These are phyloP conservation scores for Parmales sp. DNA, from an alignment of 108 stramenopile genomes.

Conservation along the genomic window DNA sequence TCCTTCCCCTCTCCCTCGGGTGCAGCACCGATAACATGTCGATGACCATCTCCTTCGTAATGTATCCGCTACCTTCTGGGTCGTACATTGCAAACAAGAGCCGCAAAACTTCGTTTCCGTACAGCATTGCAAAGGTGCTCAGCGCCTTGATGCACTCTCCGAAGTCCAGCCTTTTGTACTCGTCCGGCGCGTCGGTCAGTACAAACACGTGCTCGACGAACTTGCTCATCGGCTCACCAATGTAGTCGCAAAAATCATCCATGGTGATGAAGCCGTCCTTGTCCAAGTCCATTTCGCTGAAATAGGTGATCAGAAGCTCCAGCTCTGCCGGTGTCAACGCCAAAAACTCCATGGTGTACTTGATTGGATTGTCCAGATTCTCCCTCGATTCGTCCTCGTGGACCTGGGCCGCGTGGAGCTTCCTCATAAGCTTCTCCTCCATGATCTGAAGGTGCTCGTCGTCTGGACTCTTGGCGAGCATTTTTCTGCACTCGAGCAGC, in stretches of 20 bases:
- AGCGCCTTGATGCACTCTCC: constrained; percentile 9
- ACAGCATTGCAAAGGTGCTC: background rate
- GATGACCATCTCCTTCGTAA: constrained; percentile 2
- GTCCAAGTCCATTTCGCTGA: constrained; percentile 3
- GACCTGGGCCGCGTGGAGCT: constrained; percentile 9
- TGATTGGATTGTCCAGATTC: constrained; percentile 10
- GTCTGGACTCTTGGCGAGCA: constrained; percentile 7
- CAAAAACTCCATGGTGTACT: constrained; percentile 15
- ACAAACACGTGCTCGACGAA: background rate
- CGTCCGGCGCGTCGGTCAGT: constrained; percentile 3
- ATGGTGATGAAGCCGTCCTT: background rate
- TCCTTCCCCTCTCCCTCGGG: background rate
- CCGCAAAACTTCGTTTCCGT: constrained; percentile 4
- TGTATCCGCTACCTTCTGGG: background rate
- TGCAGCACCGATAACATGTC: background rate
- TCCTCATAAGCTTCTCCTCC: background rate
- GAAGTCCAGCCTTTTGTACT: constrained; percentile 7
- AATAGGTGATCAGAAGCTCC: constrained; percentile 5
- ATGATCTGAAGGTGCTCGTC: background rate
- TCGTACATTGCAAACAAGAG: constrained; percentile 6
- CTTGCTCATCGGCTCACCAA: background rate
- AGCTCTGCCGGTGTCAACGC: constrained; percentile 4
- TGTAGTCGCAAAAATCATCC: background rate
- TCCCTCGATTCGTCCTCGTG: constrained; percentile 13
- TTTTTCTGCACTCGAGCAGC: constrained; percentile 1